These are phyloP conservation scores for Aspergillus sp. DNA, from an alignment of 2,329 filamentous ascomycete genomes.

Conservation along the genomic window DNA sequence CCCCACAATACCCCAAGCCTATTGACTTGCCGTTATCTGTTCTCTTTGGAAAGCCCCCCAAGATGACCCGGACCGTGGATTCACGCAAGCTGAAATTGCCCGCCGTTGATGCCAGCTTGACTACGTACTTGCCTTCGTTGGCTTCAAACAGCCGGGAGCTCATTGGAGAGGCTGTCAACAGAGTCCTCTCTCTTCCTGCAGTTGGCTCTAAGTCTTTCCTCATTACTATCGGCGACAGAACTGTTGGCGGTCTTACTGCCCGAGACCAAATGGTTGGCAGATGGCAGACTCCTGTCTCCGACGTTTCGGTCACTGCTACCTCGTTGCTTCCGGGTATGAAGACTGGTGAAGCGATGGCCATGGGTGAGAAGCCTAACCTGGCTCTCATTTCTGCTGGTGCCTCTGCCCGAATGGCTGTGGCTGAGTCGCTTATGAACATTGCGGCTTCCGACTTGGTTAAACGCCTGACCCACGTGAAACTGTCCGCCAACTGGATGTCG, in stretches of 20 bases:
- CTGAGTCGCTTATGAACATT: constrained; percentile 86
- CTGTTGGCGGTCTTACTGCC: constrained; percentile 78
- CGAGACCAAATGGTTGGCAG: constrained; percentile 94
- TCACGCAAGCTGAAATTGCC: constrained; percentile 60
- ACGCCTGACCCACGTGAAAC: constrained; percentile 67
- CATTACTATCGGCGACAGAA: constrained; percentile 91
- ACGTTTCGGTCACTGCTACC: constrained; percentile 86
- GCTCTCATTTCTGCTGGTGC: constrained; percentile 84
- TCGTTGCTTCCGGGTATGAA: constrained; percentile 64
- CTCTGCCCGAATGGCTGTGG: constrained; percentile 93
- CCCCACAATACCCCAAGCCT: constrained; percentile 62
- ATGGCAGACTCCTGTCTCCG: constrained; percentile 90
- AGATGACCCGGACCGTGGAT: constrained; percentile 65
- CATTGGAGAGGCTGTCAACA: constrained; percentile 63
- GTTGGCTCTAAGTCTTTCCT: constrained; percentile 97
- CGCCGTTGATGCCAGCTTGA: constrained; percentile 67
- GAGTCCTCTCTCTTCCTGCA: constrained; percentile 75
- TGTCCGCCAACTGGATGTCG: constrained; percentile 98
- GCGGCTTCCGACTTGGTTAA: constrained; percentile 69
- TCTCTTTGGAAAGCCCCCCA: constrained; percentile 80
- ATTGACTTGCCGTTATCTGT: constrained; percentile 86
- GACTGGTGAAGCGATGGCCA: constrained; percentile 92
- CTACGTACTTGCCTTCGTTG: constrained; percentile 54
- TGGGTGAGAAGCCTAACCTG: constrained; percentile 85
- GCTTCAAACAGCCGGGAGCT: constrained; percentile 39